phyloP scores from a whole-genome alignment of 2,329 filamentous ascomycete genomes.

The Biscogniauxia mediterranea region DNA sequence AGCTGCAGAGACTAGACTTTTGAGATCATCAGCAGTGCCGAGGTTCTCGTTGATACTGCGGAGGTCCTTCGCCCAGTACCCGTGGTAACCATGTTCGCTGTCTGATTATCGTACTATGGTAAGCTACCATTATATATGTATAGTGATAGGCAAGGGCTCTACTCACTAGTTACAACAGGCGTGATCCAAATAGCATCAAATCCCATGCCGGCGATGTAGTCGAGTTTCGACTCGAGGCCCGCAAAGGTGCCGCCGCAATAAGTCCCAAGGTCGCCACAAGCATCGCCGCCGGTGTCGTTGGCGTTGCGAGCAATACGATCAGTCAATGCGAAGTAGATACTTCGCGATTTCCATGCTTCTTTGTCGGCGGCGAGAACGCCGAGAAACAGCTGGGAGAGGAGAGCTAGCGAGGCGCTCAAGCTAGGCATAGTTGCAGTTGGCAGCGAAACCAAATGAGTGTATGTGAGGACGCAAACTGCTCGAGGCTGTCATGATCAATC shows the following conservation, averaged over 20 bases:
- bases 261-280: slow-evolving; percentile 38
- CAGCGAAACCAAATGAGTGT: background rate
- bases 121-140: background rate
- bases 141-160: background rate
- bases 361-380: slow-evolving; percentile 32
- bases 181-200: slow-evolving; percentile 60
- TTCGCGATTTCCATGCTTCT: slow-evolving; percentile 50
- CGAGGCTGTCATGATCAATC: background rate
- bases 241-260: slow-evolving; percentile 63
- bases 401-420: slow-evolving; percentile 8
- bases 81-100: slow-evolving; percentile 48
- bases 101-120: slow-evolving; percentile 23
- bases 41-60: slow-evolving; percentile 56
- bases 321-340: slow-evolving; percentile 59
- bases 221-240: slow-evolving; percentile 57
- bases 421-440: slow-evolving; percentile 12
- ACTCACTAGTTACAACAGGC: slow-evolving; percentile 49
- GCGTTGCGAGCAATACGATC: slow-evolving; percentile 52
- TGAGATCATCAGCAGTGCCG: slow-evolving; percentile 58
- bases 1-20: slow-evolving; percentile 52
- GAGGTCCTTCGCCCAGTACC: slow-evolving; percentile 53
- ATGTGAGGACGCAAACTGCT: background rate
- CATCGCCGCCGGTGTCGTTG: slow-evolving; percentile 43
- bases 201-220: slow-evolving; percentile 62
- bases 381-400: slow-evolving; percentile 17